phyloP scores from a whole-genome alignment of 257 asterid genomes.

The Verbena officinalis region DNA sequence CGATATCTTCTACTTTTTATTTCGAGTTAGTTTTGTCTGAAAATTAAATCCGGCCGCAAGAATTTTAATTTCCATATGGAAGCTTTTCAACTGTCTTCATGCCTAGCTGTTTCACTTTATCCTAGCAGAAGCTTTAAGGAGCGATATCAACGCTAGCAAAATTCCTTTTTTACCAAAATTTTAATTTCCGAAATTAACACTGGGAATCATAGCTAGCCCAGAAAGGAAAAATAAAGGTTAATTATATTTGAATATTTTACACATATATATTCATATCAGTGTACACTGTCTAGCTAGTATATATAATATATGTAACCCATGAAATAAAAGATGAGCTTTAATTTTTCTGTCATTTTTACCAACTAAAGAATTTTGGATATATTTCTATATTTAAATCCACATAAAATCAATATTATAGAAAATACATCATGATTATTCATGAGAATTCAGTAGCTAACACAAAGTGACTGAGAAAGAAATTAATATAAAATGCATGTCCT shows the following conservation, averaged over 20 bases:
- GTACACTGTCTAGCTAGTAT: too few species aligned
- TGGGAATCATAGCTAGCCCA: slow-evolving; percentile 29
- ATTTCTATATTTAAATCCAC: too few species aligned
- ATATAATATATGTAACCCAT: too few species aligned
- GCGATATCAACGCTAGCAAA: slow-evolving; percentile 46
- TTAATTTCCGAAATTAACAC: slow-evolving; percentile 58
- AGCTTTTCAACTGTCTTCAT: slow-evolving; percentile 60
- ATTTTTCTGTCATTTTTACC: too few species aligned
- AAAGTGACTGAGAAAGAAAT: too few species aligned
- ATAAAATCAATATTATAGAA: too few species aligned
- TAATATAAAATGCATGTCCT: too few species aligned
- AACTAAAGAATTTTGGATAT: too few species aligned
- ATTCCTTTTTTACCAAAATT: slow-evolving; percentile 34
- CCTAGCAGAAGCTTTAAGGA: slow-evolving; percentile 50
- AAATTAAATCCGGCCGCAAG: too few species aligned
- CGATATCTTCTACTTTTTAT: slow-evolving; percentile 37
- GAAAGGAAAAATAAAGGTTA: background rate
- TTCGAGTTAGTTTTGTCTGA: slow-evolving; percentile 26
- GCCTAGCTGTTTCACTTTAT: slow-evolving; percentile 84
- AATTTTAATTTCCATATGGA: slow-evolving; percentile 56
- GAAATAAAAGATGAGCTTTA: too few species aligned
- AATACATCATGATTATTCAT: too few species aligned
- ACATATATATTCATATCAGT: background rate
- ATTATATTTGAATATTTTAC: background rate
- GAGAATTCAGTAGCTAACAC: too few species aligned